Evolutionary conservation across 371 early-diverging fungal genomes (phyloP), one percentile per base, ranked within the genome.

Genomic region (Mortierella sp.): DNA sequence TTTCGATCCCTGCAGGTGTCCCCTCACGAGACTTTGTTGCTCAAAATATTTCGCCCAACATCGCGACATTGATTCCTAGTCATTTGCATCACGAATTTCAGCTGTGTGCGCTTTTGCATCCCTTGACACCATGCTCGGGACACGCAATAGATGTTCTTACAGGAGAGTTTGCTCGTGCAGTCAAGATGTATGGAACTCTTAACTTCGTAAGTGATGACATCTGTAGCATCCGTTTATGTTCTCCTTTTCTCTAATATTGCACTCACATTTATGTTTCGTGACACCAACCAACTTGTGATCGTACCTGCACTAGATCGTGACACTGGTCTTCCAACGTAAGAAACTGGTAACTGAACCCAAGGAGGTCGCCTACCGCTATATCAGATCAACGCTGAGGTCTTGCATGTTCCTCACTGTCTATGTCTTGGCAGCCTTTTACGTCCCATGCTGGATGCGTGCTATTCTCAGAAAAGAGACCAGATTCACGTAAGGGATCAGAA

Each of bases 21-120:
- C 68, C 86, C 2, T 87, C 86, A 41, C 85, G 77, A 48, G 87
- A 88, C 28, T 91, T 84, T 63, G 83, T 90, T 41, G 85, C 88
- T 4, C 79, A 87, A 47, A 77, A 86, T 59, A 74, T 91, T 28
- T 88, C 87, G 33, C 89, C 91, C 22, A 89, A 90, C 64, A 85
- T 91, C 67, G 90, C 86, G 19, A 85, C 82, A 11, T 69, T 85
- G 40, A 83, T 89, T 47, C 84, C 86, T 9, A 72, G 83, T 15
- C 73, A 79, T 33, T 32, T 90, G 13, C 88, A 88, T 7, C 96
- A 95, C 74, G 86, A 91, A 58, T 90, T 78, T 65, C 87, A 92
- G 38, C 84, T 91, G 74, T 96, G 96, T 67, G 91, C 89, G 0
- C 64, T 95, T 53, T 89, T 93, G 71, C 96, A 96, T 71, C 94